Percentiles rank a stretch among this genome's conserved stretches.
phyloP scores from a whole-genome alignment of 305 asterid genomes.

The Petunia hybrid region DNA sequence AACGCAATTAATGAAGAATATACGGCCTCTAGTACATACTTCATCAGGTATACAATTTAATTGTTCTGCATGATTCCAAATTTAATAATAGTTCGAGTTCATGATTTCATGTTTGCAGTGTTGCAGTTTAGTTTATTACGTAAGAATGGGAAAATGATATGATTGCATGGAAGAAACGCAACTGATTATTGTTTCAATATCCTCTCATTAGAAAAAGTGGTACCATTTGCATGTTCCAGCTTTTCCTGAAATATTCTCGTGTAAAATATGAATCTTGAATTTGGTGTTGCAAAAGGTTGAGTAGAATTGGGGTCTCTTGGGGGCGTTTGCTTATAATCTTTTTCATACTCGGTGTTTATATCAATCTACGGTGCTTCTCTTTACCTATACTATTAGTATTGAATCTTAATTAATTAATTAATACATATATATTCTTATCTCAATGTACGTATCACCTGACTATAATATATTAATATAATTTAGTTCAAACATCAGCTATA shows the following conservation, averaged over 20 bases:
- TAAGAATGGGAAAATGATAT: background rate
- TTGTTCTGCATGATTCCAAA: constrained; percentile 8
- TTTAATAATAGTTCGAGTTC: background rate
- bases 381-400: too few species aligned
- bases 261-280: background rate
- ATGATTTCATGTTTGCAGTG: background rate
- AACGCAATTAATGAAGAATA: constrained; percentile 17
- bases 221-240: background rate
- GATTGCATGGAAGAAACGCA: background rate
- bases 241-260: too few species aligned
- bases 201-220: background rate
- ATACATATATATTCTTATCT: too few species aligned
- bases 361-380: too few species aligned
- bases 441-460: too few species aligned
- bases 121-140: background rate
- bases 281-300: background rate
- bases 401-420: too few species aligned
- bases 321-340: too few species aligned
- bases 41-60: background rate
- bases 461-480: too few species aligned
- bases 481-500: too few species aligned
- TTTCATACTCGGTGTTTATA: too few species aligned
- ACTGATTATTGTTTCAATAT: background rate
- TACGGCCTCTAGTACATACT: background rate
- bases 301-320: too few species aligned